These are phyloP conservation scores for Penicillium italicum DNA, from an alignment of 2,329 filamentous ascomycete genomes.

Conservation along the genomic window DNA sequence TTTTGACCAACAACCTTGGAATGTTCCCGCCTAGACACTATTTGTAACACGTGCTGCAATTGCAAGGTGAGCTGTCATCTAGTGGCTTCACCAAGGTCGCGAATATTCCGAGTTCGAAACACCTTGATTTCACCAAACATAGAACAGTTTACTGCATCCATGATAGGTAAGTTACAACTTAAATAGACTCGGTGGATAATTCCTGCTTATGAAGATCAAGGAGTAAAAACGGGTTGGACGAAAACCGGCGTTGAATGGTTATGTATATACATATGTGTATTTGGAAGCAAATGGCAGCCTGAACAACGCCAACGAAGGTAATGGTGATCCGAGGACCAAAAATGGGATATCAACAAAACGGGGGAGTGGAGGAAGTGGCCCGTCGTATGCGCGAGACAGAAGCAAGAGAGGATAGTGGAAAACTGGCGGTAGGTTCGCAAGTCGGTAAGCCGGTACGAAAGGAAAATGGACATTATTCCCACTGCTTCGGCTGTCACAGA, in stretches of 20 bases:
- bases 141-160: background rate
- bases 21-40: no score
- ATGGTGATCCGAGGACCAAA: background rate
- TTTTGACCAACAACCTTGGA: no score
- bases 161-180: background rate
- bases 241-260: background rate
- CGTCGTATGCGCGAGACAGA: background rate
- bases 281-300: background rate
- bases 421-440: background rate
- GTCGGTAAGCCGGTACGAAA: background rate
- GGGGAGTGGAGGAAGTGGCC: background rate
- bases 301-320: conserved; percentile 4
- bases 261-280: conserved; percentile 4
- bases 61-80: background rate
- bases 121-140: background rate
- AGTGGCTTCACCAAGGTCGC: background rate
- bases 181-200: background rate
- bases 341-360: conserved; percentile 9
- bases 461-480: conserved; percentile 5
- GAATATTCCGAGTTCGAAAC: background rate
- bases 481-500: background rate
- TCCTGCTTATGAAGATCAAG: background rate
- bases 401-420: background rate
- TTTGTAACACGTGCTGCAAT: background rate
- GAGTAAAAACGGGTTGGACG: background rate